Base-by-base conservation (phyloP, 495 filamentous ascomycete genomes). In the Bombardia bombarda region DNA sequence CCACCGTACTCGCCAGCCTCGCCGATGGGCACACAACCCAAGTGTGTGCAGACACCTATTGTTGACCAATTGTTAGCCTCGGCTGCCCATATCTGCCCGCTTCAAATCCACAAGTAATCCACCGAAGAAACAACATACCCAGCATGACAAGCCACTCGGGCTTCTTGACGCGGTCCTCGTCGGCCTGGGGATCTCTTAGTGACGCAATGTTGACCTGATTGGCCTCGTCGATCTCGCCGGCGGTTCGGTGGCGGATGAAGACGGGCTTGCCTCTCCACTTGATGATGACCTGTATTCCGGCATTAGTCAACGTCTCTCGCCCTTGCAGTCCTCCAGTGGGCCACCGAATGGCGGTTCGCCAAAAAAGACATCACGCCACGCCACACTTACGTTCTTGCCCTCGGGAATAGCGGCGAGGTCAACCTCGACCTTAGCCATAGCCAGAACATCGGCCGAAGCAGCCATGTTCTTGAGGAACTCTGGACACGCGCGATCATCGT, bases 261-360 rank as follows among this genome's bases (percentile, higher is more conserved):
- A 99, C 87, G 65, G 93, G 93, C 82, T 99, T 99, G 62, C 93
- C 93, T 72, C 93, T 84, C 93, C 93, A 99, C 77, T 99, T 99
- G 78, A 99, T 90, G 68, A 97, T 93, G 65, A 97, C 84, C 87
- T 93, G 54, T 60, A 31, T n/a, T n/a, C n/a, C n/a, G n/a, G n/a
- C n/a, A n/a, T n/a, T n/a, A n/a, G n/a, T n/a, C n/a, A n/a, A n/a
- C n/a, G n/a, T n/a, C n/a, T n/a, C n/a, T n/a, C n/a, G n/a, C n/a
- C n/a, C n/a, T n/a, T n/a, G n/a, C n/a, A n/a, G n/a, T n/a, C n/a
- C n/a, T n/a, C n/a, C n/a, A n/a, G n/a, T n/a, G n/a, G n/a, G n/a
- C n/a, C n/a, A n/a, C n/a, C n/a, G n/a, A n/a, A n/a, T n/a, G n/a
- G n/a, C n/a, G n/a, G n/a, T n/a, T n/a, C n/a, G n/a, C n/a, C n/a